Evolutionary conservation across 1,284 basidiomycete species (phyloP), one percentile per base, ranked within the genome.

Genomic region (Amylostereum chailletii): DNA sequence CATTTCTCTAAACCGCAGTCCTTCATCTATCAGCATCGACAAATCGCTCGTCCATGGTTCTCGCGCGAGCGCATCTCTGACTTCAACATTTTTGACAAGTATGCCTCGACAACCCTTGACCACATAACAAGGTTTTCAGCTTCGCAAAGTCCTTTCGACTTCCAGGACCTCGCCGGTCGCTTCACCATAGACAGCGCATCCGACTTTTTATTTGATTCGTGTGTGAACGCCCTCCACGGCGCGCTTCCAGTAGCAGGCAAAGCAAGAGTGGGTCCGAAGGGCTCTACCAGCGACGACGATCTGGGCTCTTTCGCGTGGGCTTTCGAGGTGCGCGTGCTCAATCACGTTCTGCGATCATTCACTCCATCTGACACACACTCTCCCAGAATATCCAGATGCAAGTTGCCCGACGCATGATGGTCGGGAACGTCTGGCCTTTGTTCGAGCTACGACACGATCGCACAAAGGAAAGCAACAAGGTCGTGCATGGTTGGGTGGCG

Each of bases 41-140:
- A 70, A n/a, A 76, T 77, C 44, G 79, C 83, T 4, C 76, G 84
- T 3, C 85, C 86, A 1, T 88, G 85, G 65, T 87, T 88, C 58
- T 75, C 82, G 3, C 74, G 77, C 32, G 82, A 86, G 53, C 75
- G 83, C 26, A 76, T 83, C 45, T 74, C 78, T 3, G 84, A 88
- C 59, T 85, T 86, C 51, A 74, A 83, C 30, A 70, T 77, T 34
- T 86, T 86, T 56, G 82, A 85, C 54, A 69, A 68, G 46, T 74
- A 83, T 50, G 65, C 75, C 2, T 57, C 61, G 5, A 68, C 67
- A 3, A 72, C 82, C 0, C 56, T 86, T 4, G 62, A 69, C 7
- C 71, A 81, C 51, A 60, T 86, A 29, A 71, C 72, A 3, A 57
- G 65, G 10, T 58, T 69, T 32, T 62, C 71, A 3, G 55, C 65